Percentiles rank a stretch among this genome's conserved stretches.
These are phyloP conservation scores for Stylosanthes scabra DNA, from an alignment of 331 rosid species.

Conservation along the genomic window DNA sequence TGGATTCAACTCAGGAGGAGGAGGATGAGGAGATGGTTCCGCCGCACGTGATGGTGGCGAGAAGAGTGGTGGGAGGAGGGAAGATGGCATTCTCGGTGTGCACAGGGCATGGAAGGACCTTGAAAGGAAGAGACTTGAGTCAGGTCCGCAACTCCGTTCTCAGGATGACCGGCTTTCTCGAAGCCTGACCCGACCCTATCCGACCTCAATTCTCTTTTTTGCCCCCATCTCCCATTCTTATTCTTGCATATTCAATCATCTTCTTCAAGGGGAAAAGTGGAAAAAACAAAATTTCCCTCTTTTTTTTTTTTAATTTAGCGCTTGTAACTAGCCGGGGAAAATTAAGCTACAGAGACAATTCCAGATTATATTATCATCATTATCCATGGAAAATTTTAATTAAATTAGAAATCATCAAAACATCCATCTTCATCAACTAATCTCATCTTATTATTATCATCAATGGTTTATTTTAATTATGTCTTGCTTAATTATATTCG, in stretches of 20 bases:
- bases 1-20: constrained; percentile 38
- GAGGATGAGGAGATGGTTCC: constrained; percentile 73
- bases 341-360: neutral
- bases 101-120: constrained; percentile 82
- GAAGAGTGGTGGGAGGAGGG: constrained; percentile 55
- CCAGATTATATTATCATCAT: neutral
- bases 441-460: neutral
- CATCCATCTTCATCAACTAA: neutral
- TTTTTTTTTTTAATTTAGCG: constrained; percentile 37
- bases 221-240: neutral
- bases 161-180: constrained; percentile 90
- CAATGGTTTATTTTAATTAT: neutral
- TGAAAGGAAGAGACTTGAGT: constrained; percentile 93
- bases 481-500: neutral
- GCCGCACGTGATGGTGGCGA: constrained; percentile 68
- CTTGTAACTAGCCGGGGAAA: constrained; percentile 28
- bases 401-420: constrained; percentile 5
- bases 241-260: too few species aligned
- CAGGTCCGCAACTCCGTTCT: constrained; percentile 84
- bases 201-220: neutral
- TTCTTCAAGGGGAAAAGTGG: too few species aligned
- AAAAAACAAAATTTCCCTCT: neutral
- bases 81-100: constrained; percentile 79
- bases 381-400: neutral
- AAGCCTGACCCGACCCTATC: constrained; percentile 40